Conservation (phyloP, 176 grass and related monocot species). For the Triticum aestivum region IWGSC_CS_RefSeq_v2.1 NC_057809.1:183422513-183423012, state of each 20-base stretch:
- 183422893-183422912: not conserved
- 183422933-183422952: not conserved
- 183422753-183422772: not conserved
- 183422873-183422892: not conserved
- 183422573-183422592: slow-evolving; percentile 9
- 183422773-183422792: not conserved
- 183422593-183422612: not conserved
- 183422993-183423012: not conserved
- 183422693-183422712: not conserved
- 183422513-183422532: not conserved
- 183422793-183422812: not conserved
- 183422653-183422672: not conserved
- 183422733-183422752: not conserved
- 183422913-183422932: not conserved
- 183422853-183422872: not conserved
- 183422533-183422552: not conserved
- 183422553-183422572: not conserved
- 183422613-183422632: not conserved
- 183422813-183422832: not conserved
- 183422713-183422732: slow-evolving; percentile 1
- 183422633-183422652: not conserved
- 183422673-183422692: not conserved
- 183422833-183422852: slow-evolving; percentile 1
- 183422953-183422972: slow-evolving; percentile 1
- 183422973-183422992: slow-evolving; percentile 1